phyloP scores from a whole-genome alignment of 108 stramenopile genomes.

The Nitzschia sp. region DNA sequence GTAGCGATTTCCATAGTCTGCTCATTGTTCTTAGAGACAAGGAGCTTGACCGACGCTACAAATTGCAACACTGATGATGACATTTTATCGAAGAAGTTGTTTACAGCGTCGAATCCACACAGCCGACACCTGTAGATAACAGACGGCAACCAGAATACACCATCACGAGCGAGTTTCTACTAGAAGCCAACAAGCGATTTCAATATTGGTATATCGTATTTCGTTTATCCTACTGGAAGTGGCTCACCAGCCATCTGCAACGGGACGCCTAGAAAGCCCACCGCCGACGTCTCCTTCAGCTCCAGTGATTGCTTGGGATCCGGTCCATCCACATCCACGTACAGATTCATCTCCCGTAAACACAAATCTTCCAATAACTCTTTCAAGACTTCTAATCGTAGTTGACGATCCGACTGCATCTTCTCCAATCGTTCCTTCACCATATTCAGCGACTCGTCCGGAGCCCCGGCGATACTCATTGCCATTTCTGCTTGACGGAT shows the following conservation, averaged over 20 bases:
- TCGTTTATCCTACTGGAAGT: slow-evolving; percentile 38
- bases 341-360: slow-evolving; percentile 74
- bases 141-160: no score
- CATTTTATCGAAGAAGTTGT: no score
- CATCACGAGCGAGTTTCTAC: no score
- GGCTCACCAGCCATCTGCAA: slow-evolving; percentile 41
- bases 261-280: slow-evolving; percentile 42
- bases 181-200: no score
- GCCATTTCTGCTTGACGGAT: slow-evolving; percentile 82
- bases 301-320: slow-evolving; percentile 15
- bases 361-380: slow-evolving; percentile 84
- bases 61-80: no score
- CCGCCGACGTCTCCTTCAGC: slow-evolving; percentile 32
- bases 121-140: no score
- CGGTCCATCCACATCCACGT: slow-evolving; percentile 23
- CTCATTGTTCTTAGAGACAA: no score
- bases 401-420: slow-evolving; percentile 53
- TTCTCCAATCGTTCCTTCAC: slow-evolving; percentile 63
- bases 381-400: slow-evolving; percentile 68
- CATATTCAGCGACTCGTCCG: slow-evolving; percentile 48
- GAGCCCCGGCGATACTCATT: slow-evolving; percentile 66
- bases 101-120: no score
- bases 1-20: no score
- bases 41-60: no score
- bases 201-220: no score